Conservation (phyloP, 257 asterid genomes). For the Jacaranda copaia region DNA sequence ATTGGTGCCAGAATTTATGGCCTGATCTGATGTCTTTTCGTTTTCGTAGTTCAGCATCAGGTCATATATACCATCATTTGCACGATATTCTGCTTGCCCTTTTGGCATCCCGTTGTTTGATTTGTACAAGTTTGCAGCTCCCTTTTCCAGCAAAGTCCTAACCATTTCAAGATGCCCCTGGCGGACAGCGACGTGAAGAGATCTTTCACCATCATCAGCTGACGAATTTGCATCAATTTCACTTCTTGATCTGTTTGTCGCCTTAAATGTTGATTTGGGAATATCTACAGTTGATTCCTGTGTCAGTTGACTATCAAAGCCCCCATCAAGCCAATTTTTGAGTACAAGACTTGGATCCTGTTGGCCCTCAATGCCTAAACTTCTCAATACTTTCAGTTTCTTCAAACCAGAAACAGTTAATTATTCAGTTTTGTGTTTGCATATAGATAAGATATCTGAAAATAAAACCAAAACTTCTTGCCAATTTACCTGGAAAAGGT, state of each 20-base stretch:
- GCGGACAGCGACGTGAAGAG: conserved; percentile 34
- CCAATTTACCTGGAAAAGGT: conserved; percentile 44
- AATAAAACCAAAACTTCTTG: not conserved
- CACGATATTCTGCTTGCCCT: conserved; percentile 34
- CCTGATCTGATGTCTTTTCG: conserved; percentile 22
- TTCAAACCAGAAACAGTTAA: conserved; percentile 18
- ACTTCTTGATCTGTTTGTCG: conserved; percentile 28
- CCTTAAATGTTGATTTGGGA: conserved; percentile 30
- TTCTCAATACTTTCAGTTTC: conserved; percentile 58
- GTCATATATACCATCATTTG: conserved; percentile 43
- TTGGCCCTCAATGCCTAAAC: conserved; percentile 46
- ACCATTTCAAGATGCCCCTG: conserved; percentile 52
- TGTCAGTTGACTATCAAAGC: not conserved
- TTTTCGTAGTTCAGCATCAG: conserved; percentile 38
- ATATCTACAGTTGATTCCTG: conserved; percentile 8
- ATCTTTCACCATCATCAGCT: conserved; percentile 36
- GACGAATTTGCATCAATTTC: conserved; percentile 30
- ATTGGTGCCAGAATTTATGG: conserved; percentile 26
- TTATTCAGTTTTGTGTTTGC: not conserved
- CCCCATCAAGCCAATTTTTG: conserved; percentile 40
- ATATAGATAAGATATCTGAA: not conserved
- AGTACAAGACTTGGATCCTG: conserved; percentile 37
- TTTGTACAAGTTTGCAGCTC: conserved; percentile 27
- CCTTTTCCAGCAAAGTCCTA: conserved; percentile 46
- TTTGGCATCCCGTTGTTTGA: conserved; percentile 34